A percentile compares a stretch with the other conserved stretches of the same genome.
phyloP scores from a whole-genome alignment of 1,284 basidiomycete genomes.

The Dichomitus squalens region DNA sequence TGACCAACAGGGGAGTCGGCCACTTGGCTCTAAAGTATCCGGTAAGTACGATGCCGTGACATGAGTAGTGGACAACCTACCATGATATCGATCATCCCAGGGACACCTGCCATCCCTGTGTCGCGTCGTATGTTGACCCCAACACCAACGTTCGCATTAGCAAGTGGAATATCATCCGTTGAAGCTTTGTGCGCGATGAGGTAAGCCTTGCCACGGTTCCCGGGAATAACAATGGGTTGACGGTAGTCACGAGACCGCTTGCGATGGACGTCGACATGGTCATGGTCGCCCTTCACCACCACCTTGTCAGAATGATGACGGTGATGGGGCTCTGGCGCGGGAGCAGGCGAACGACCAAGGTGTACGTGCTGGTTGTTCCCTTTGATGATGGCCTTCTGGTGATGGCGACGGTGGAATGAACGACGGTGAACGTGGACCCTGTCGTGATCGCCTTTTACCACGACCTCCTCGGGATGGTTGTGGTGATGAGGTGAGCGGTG shows the following conservation, averaged over 20 bases:
- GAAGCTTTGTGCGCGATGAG: background rate
- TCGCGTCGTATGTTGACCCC: constrained; percentile 21
- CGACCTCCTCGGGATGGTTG: constrained; percentile 21
- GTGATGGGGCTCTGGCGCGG: background rate
- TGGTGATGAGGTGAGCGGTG: constrained; percentile 12
- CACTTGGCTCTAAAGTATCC: constrained; percentile 29
- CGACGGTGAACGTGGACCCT: constrained; percentile 26
- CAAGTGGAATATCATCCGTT: background rate
- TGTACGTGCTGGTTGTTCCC: constrained; percentile 7
- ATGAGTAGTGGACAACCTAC: constrained; percentile 33
- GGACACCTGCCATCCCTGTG: constrained; percentile 28
- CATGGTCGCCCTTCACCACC: constrained; percentile 12
- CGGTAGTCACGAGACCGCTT: background rate
- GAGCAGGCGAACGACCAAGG: constrained; percentile 11
- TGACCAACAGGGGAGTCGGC: constrained; percentile 31
- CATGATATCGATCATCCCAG: constrained; percentile 52
- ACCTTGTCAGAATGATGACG: constrained; percentile 10
- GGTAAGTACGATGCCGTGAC: background rate
- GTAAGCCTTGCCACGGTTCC: constrained; percentile 7
- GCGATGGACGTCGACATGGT: constrained; percentile 15
- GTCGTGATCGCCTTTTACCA: constrained; percentile 28
- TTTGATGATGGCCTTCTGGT: constrained; percentile 15
- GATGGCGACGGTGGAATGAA: constrained; percentile 16
- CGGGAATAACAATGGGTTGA: constrained; percentile 16
- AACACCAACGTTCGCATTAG: background rate